phyloP scores from a whole-genome alignment of 495 filamentous ascomycete species.

The Bathelium albidoporum region DNA sequence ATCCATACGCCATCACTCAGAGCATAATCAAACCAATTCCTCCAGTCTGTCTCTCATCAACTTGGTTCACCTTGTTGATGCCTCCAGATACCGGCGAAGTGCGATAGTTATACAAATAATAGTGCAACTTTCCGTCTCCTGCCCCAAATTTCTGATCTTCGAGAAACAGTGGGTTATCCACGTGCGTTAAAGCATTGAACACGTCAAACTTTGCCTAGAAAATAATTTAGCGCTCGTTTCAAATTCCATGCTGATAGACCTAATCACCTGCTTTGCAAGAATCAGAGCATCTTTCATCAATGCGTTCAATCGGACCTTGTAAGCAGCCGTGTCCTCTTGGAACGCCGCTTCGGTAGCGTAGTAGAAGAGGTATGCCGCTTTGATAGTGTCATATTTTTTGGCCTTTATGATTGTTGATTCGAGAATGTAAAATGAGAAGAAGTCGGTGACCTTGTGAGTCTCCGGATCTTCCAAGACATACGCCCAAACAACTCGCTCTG shows the following conservation, averaged over 20 bases:
- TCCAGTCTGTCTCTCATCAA: slow-evolving; percentile 65
- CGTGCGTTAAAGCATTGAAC: slow-evolving; percentile 85
- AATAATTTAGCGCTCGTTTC: not conserved
- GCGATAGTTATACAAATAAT: slow-evolving; percentile 94
- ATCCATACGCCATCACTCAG: slow-evolving; percentile 23
- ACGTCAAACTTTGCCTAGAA: slow-evolving; percentile 73
- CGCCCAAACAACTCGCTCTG: slow-evolving; percentile 77
- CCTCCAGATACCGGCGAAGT: slow-evolving; percentile 72
- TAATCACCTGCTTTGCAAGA: slow-evolving; percentile 61
- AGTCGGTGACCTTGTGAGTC: slow-evolving; percentile 80
- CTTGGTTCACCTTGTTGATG: slow-evolving; percentile 62
- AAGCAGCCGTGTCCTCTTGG: slow-evolving; percentile 32
- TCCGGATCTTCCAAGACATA: slow-evolving; percentile 77
- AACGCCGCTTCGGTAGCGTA: slow-evolving; percentile 84
- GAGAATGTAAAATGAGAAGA: slow-evolving; percentile 92
- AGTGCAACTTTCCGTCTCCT: slow-evolving; percentile 89
- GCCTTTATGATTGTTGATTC: slow-evolving; percentile 80
- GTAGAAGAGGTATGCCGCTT: slow-evolving; percentile 91
- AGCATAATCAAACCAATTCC: slow-evolving; percentile 87
- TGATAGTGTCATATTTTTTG: slow-evolving; percentile 62
- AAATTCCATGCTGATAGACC: not conserved
- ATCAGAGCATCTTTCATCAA: slow-evolving; percentile 81
- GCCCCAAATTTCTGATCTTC: slow-evolving; percentile 85
- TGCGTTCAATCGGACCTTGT: slow-evolving; percentile 50
- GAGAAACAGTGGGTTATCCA: slow-evolving; percentile 90